Base-by-base conservation (phyloP, 306 rosid species). In the Arachis hypogaea region DNA sequence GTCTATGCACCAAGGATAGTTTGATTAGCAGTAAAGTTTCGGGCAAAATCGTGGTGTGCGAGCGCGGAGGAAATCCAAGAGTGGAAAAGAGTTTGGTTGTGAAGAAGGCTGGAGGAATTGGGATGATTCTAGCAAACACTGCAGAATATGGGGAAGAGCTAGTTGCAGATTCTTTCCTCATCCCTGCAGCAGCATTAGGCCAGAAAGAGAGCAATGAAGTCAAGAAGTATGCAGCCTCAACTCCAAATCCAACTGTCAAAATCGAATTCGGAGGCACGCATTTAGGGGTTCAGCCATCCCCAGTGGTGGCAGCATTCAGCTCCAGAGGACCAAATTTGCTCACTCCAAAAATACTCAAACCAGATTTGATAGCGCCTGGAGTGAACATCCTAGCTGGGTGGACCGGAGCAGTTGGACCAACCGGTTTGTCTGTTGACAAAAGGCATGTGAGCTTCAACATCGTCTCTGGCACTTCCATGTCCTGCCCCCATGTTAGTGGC, bases 351-450 rank as follows among this genome's bases (percentile, higher is more conserved):
- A 77, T 93, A 67, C 98, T 93, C 73, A 93, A 93, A 75, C 98
- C 98, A 22, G 98, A 93, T 83, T 59, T 93, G 4, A 84, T 93
- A 63, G 98, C 98, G 52, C 98, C 97, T n/a, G 98, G 98, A 75
- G 87, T 89, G n/a, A 86, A 91, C 67, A 93, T 93, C 77, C 86
- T 93, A 62, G 97, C 98, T 5, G 98, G 97, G 68, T 93, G 98
- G 98, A 72, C 81, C 3, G 87, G 90, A n/a, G 82, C 70, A 28
- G 82, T 30, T 56, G 97, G 91, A 65, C 98, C 96, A 41, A 77
- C 91, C 0, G 91, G 94, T 16, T 71, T 85, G 64, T 4, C 16
- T 6, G 43, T 10, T 42, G 97, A 91, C 58, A 72, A 47, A 11
- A 86, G 94, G 65, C 86, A 73, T 10, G 97, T 91, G 73, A 72